Percentiles rank a stretch among this genome's conserved stretches.
Evolutionary conservation across 1,284 basidiomycete species (phyloP).

Genomic region (Exobasidium rhododendri): DNA sequence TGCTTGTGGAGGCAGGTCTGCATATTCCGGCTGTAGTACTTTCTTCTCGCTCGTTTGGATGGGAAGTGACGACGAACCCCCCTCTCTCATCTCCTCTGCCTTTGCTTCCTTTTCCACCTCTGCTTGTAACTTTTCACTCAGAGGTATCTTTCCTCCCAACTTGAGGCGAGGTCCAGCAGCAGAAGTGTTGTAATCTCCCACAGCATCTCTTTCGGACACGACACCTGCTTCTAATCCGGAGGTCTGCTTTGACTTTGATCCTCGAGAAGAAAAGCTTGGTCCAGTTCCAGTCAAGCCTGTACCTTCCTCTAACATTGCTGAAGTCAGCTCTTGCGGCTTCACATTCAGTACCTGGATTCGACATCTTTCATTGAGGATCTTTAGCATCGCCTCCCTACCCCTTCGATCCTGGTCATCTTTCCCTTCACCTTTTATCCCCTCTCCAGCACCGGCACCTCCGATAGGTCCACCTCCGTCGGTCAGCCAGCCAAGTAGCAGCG

Average conservation of each 20-base stretch:
- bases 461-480: slow-evolving; percentile 86
- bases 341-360: slow-evolving; percentile 66
- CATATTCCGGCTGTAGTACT: slow-evolving; percentile 63
- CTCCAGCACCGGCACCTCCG: slow-evolving; percentile 69
- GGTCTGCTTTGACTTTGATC: not conserved
- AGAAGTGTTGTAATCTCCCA: slow-evolving; percentile 47
- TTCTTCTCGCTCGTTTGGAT: slow-evolving; percentile 14
- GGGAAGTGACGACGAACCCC: not conserved
- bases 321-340: slow-evolving; percentile 44
- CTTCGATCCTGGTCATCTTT: slow-evolving; percentile 54
- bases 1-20: slow-evolving; percentile 72
- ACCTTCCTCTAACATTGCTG: slow-evolving; percentile 47
- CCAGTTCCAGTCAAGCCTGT: slow-evolving; percentile 51
- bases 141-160: slow-evolving; percentile 43
- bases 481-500: slow-evolving; percentile 89
- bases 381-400: slow-evolving; percentile 73
- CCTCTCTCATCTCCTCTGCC: slow-evolving; percentile 20
- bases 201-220: slow-evolving; percentile 40
- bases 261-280: slow-evolving; percentile 28
- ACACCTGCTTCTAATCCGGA: slow-evolving; percentile 20
- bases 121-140: slow-evolving; percentile 43
- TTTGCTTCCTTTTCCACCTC: slow-evolving; percentile 47
- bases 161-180: slow-evolving; percentile 51
- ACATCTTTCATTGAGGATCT: slow-evolving; percentile 88
- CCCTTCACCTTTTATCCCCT: slow-evolving; percentile 69